Evolutionary conservation across 495 filamentous ascomycete genomes (phyloP), one percentile per base, ranked within the genome.

Genomic region (Penicillium silybi): DNA sequence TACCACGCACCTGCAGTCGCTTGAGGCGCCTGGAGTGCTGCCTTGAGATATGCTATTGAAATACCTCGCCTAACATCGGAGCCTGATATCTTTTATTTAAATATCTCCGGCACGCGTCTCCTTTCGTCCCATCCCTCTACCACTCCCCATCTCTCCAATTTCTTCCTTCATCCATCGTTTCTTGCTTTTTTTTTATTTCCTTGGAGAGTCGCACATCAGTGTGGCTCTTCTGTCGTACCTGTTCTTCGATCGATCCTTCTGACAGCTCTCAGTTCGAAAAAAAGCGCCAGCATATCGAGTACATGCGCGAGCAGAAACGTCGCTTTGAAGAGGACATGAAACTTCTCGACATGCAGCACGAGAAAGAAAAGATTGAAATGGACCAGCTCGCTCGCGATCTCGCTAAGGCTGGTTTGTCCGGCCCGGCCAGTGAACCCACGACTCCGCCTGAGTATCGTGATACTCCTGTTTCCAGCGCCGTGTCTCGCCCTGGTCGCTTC

Each of bases 401-500:
- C 54, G 83, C 57, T 68, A 80, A 66, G 71, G 80, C 70, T 72
- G 77, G 74, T 39, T 62, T 78, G n/a, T 69, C 80, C 52, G 88
- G 88, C 32, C 86, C 89, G 50, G 85, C 89, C 67, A 92, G 90
- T 46, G 92, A 97, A 71, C 92, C 92, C 8, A 96, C 93, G 11
- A 98, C 95, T 16, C 93, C 93, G n/a, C 93, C 93, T 17, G 93
- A 97, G 66, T 89, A 90, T 64, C 86, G 82, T 54, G 90, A 96
- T 46, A 78, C 80, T 46, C 80, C 82, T 27, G 85, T 93, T 59
- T 81, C 89, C 43, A 80, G 82, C 57, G 78, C 85, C 40, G 85
- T 89, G 52, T 83, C 87, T 34, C 82, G 89, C 17, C 87, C 87
- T 18, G 88, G 88, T 58, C 82, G 90, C 45, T 92, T 90, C 71